Percentiles rank a stretch among this genome's conserved stretches.
Evolutionary conservation across 2,329 filamentous ascomycete genomes (phyloP).

Genomic region (Calonectria henricotiae): DNA sequence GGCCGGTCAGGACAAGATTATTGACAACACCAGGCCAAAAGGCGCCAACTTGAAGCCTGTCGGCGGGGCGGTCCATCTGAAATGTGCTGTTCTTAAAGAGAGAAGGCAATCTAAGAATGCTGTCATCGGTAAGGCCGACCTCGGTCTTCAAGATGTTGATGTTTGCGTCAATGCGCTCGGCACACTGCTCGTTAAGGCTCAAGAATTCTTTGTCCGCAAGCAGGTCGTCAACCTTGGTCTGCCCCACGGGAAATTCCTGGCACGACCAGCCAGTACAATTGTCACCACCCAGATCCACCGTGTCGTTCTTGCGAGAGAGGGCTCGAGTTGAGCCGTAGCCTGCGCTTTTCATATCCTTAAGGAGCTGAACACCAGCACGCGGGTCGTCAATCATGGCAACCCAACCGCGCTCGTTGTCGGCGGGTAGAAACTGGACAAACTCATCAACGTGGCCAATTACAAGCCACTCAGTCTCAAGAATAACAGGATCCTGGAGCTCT

Average conservation of each 20-base stretch:
- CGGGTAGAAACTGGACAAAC: conserved; percentile 54
- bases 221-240: neutral
- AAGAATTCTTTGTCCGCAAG: neutral
- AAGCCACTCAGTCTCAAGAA: conserved; percentile 54
- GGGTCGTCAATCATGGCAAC: conserved; percentile 49
- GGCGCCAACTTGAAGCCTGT: conserved; percentile 1
- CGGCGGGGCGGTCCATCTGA: neutral
- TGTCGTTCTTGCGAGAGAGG: conserved; percentile 19
- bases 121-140: neutral
- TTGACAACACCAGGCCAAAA: conserved; percentile 13
- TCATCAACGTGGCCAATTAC: conserved; percentile 53
- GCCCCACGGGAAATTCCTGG: neutral
- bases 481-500: conserved; percentile 56
- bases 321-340: conserved; percentile 42
- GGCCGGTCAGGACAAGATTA: conserved; percentile 7
- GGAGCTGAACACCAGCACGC: conserved; percentile 40
- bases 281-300: neutral
- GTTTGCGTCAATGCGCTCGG: neutral
- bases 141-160: neutral
- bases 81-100: neutral
- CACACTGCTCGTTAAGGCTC: conserved; percentile 7
- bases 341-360: conserved; percentile 37
- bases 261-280: neutral
- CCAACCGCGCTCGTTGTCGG: conserved; percentile 49
- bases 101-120: neutral